phyloP scores from a whole-genome alignment of 2,329 filamentous ascomycete species.

The Drechslerella dactyloides region DNA sequence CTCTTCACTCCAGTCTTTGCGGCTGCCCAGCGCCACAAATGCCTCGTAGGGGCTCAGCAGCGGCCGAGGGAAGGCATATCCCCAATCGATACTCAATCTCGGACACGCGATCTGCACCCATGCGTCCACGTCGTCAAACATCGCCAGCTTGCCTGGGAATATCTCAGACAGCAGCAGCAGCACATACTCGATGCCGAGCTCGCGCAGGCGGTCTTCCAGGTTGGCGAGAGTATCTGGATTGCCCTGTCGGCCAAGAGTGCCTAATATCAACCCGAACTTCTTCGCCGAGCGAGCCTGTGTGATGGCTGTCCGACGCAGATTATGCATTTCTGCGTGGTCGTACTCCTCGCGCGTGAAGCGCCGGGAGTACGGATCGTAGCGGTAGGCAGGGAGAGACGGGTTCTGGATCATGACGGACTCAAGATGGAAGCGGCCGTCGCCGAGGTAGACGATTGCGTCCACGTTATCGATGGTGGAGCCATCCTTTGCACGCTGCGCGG shows the following conservation, averaged over 20 bases:
- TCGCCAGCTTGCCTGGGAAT: constrained; percentile 89
- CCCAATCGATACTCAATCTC: constrained; percentile 97
- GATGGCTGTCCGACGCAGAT: constrained; percentile 78
- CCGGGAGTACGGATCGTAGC: constrained; percentile 95
- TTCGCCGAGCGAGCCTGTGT: constrained; percentile 73
- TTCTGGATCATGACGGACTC: constrained; percentile 99
- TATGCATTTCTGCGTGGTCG: constrained; percentile 88
- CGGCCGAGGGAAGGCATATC: constrained; percentile 89
- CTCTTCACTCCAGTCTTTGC: constrained; percentile 71
- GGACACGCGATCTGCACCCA: constrained; percentile 99
- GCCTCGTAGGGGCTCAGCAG: constrained; percentile 94
- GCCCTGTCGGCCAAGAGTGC: constrained; percentile 88
- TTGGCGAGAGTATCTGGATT: constrained; percentile 90
- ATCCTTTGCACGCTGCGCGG: constrained; percentile 62
- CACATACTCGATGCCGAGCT: constrained; percentile 77
- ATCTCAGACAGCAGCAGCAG: constrained; percentile 92
- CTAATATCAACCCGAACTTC: constrained; percentile 95
- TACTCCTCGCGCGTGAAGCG: constrained; percentile 91
- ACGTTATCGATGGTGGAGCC: constrained; percentile 62
- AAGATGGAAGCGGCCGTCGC: constrained; percentile 92
- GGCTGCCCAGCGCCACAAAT: constrained; percentile 81
- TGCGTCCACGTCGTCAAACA: constrained; percentile 93
- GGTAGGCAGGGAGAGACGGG: constrained; percentile 84
- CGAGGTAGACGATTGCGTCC: constrained; percentile 84
- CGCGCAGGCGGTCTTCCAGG: constrained; percentile 77